Evolutionary conservation across 768 basidiomycete species (phyloP).

Genomic region (Peribolospora baueri): DNA sequence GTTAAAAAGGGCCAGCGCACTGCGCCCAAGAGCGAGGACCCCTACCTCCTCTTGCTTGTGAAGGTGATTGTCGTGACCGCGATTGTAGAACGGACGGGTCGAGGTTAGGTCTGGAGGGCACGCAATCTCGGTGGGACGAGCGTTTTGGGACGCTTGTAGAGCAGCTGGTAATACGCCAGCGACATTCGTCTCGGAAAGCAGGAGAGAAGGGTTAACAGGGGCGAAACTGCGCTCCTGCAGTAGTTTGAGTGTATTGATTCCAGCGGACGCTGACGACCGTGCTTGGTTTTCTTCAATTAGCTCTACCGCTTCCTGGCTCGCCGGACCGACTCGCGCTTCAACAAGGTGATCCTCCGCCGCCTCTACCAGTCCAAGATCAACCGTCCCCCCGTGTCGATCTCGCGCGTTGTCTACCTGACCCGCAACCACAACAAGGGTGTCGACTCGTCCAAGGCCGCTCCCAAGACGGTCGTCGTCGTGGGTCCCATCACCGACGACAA

Average conservation of each 20-base stretch:
- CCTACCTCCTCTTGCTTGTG: conserved; percentile 90
- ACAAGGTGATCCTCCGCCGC: conserved; percentile 89
- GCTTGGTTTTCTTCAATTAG: conserved; percentile 23
- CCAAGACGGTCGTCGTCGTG: conserved; percentile 70
- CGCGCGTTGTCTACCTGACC: conserved; percentile 41
- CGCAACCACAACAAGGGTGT: conserved; percentile 20
- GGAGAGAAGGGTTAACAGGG: too few relatives aligned
- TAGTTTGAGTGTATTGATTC: too few relatives aligned
- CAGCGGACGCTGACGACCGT: background rate
- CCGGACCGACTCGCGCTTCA: conserved; percentile 83
- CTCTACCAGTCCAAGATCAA: conserved; percentile 94
- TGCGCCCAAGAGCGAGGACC: conserved; percentile 96
- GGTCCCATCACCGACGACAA: conserved; percentile 89
- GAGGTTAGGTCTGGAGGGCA: background rate
- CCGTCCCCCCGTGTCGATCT: conserved; percentile 86
- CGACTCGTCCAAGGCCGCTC: conserved; percentile 22
- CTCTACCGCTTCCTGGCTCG: conserved; percentile 97
- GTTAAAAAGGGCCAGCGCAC: conserved; percentile 91
- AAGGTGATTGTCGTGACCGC: conserved; percentile 33
- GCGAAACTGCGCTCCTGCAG: too few relatives aligned
- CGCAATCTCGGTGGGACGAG: conserved; percentile 4
- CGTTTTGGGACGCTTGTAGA: background rate
- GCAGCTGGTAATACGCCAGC: too few relatives aligned
- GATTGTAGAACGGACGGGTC: background rate
- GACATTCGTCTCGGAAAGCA: background rate